Percentiles rank a stretch among this genome's conserved stretches.
phyloP scores from a whole-genome alignment of 208 protist species.

The Novymonas esmeraldas region DNA sequence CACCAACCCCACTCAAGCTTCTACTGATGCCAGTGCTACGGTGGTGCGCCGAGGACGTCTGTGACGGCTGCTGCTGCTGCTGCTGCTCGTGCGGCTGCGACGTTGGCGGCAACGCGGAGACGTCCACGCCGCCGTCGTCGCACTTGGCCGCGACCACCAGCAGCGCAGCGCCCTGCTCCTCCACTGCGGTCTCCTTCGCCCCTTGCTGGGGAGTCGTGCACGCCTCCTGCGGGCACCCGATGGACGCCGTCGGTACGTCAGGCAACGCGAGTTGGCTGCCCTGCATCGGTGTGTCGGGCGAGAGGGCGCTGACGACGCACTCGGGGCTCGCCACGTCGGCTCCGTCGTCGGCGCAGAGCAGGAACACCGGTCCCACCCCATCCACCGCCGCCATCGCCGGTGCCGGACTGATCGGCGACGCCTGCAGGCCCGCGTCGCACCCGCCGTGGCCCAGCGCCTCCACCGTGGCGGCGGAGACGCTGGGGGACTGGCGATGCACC shows the following conservation, averaged over 20 bases:
- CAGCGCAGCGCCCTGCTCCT: neutral
- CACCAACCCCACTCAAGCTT: no score
- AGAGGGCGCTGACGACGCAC: no score
- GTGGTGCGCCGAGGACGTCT: neutral
- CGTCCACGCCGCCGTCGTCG: neutral
- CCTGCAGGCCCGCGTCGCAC: neutral
- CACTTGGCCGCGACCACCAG: no score
- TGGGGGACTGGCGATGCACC: neutral
- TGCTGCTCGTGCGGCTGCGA: neutral
- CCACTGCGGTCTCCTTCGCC: neutral
- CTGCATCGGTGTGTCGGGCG: neutral
- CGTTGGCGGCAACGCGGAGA: neutral
- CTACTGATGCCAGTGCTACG: neutral
- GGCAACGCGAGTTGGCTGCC: neutral
- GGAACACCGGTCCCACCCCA: no score
- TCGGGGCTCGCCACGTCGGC: neutral
- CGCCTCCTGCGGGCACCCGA: neutral
- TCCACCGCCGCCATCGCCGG: no score
- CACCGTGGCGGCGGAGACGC: no score
- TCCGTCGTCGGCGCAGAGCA: neutral
- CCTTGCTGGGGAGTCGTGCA: neutral
- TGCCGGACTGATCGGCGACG: no score
- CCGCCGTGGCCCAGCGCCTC: no score
- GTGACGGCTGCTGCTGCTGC: no score
- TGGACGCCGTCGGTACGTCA: no score